A percentile compares a stretch with the other conserved stretches of the same genome.
These are phyloP conservation scores for Aquilaria sinensis DNA, from an alignment of 345 rosid species.

Conservation along the genomic window DNA sequence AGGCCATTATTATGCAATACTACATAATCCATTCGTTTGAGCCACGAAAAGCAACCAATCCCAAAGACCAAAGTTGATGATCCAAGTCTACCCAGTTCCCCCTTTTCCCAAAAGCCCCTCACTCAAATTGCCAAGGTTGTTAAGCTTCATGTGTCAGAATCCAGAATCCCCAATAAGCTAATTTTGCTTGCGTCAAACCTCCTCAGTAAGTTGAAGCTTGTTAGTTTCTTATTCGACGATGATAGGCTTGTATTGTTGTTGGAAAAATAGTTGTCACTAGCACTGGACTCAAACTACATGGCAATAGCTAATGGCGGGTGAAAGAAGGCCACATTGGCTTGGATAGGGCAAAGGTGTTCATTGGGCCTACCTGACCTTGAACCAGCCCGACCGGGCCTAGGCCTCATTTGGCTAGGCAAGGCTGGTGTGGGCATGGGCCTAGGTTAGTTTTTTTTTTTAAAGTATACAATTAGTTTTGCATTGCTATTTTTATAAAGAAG, in stretches of 20 bases:
- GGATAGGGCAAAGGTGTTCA: too few relatives aligned
- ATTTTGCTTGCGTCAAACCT: not conserved
- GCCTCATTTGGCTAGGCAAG: too few relatives aligned
- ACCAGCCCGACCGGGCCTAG: too few relatives aligned
- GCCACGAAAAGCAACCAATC: constrained; percentile 4
- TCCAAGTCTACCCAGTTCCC: not conserved
- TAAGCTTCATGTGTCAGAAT: not conserved
- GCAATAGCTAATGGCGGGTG: too few relatives aligned
- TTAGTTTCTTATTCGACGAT: not conserved
- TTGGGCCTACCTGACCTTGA: too few relatives aligned
- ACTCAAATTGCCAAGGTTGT: not conserved
- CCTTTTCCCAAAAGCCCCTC: not conserved
- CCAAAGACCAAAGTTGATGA: constrained; percentile 14
- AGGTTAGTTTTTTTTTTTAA: too few relatives aligned
- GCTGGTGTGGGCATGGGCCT: too few relatives aligned
- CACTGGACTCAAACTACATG: not conserved
- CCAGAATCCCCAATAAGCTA: constrained; percentile 4
- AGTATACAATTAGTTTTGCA: too few relatives aligned
- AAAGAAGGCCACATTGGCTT: not conserved
- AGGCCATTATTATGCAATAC: not conserved
- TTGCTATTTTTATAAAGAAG: too few relatives aligned
- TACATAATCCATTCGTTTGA: constrained; percentile 14
- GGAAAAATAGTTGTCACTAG: not conserved
- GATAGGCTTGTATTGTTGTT: not conserved
- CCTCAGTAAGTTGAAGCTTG: not conserved